Percentiles rank a stretch among this genome's conserved stretches.
phyloP scores from a whole-genome alignment of 306 rosid species.

The Argentina anserina region DNA sequence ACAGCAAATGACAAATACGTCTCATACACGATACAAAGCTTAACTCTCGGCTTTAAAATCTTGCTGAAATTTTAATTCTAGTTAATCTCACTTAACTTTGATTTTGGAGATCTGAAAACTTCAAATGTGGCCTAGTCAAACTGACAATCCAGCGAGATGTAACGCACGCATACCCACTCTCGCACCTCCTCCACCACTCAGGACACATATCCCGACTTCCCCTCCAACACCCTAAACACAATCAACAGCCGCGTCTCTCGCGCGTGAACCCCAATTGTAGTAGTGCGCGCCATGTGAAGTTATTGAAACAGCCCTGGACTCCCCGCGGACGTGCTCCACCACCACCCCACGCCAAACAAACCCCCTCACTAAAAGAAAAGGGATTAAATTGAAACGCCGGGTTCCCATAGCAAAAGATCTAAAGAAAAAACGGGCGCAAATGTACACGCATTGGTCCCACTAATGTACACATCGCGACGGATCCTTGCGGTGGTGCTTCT shows the following conservation, averaged over 20 bases:
- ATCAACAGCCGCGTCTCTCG: neutral
- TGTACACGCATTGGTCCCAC: slow-evolving; percentile 20
- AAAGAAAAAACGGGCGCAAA: neutral
- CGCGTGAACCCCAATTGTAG: neutral
- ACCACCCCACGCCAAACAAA: neutral
- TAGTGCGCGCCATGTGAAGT: slow-evolving; percentile 13
- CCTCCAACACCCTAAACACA: neutral
- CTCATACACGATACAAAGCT: no score
- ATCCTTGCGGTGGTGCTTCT: neutral
- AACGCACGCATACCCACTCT: slow-evolving; percentile 9
- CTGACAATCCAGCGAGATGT: neutral
- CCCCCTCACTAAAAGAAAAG: no score
- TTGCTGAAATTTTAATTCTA: no score
- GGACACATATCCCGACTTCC: neutral
- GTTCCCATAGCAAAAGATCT: neutral
- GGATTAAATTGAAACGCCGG: neutral
- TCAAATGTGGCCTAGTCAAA: slow-evolving; percentile 20
- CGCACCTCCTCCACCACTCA: slow-evolving; percentile 1
- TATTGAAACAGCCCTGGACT: neutral
- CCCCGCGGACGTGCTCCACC: neutral
- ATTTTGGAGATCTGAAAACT: no score
- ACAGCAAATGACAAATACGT: neutral
- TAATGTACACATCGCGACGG: neutral
- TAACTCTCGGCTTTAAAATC: no score
- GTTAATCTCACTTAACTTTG: no score